Base-by-base conservation (phyloP, 257 asterid species). In the Solanum sitiens region DNA sequence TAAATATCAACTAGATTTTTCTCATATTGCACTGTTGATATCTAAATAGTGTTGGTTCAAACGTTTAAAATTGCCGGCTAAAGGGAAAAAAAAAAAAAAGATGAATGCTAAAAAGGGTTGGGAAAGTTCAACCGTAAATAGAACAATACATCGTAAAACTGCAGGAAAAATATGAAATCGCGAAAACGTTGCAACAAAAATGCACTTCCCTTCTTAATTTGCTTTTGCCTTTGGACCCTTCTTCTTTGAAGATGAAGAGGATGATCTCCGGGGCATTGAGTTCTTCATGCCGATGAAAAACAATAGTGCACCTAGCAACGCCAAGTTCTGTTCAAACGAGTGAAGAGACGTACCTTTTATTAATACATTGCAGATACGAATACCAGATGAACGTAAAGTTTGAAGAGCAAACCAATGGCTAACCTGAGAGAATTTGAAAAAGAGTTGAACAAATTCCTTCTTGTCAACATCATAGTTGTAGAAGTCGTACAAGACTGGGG, bases 221-320 rank as follows among this genome's bases (percentile, higher is more conserved):
- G 97, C 93, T 89, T 97, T 96, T 25, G 98, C 70, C 90, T 97
- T 97, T 61, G 89, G 87, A 67, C 91, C 90, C 95, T 90, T 95
- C 96, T 94, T 96, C 97, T 94, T 97, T 11, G 89, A 80, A 12
- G 98, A 74, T 0, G 53, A 39, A 20, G 83, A 74, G 11, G 56
- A 75, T 40, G 83, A 89, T 90, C 99, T 96, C 91, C 92, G 91
- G 65, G 95, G 94, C 89, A 92, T 91, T 13, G 99, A 94, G 91
- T 94, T 95, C 93, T 94, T 95, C 99, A 97, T 94, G 87, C 99
- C 99, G 7, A 96, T 91, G 90, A 92, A 97, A 90, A 96, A 96
- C 87, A 96, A 92, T 70, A 97, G 90, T 27, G 97, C 99, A 30
- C 99, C 99, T 3, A 94, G 91, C 90, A 97, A 84, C 15, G 98